Conservation (phyloP, 768 basidiomycete genomes). For the Agaricus sinodeliciosus region DNA sequence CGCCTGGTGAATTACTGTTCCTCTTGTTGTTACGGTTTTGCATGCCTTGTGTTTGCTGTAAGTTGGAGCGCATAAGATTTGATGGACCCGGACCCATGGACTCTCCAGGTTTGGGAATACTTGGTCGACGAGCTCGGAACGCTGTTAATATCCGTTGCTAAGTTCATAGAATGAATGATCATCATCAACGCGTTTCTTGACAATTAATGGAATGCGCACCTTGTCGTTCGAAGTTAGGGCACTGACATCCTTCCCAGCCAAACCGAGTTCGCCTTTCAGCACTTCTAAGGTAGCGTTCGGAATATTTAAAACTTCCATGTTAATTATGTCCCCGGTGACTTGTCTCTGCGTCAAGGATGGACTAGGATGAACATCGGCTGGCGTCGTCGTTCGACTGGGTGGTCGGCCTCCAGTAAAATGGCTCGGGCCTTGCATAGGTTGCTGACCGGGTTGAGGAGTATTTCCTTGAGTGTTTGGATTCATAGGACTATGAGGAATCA, state of each 20-base stretch:
- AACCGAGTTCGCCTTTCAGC: conserved; percentile 36
- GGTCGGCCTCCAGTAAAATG: conserved; percentile 43
- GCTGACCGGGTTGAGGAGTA: conserved; percentile 20
- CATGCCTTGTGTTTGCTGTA: conserved; percentile 18
- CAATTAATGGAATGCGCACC: conserved; percentile 28
- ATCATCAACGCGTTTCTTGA: neutral
- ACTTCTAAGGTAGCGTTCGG: conserved; percentile 24
- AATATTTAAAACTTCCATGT: conserved; percentile 36
- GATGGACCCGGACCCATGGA: conserved; percentile 40
- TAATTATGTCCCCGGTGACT: conserved; percentile 20
- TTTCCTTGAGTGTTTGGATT: conserved; percentile 21
- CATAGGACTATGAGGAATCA: conserved; percentile 44
- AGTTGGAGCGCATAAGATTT: conserved; percentile 20
- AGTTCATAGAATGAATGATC: neutral
- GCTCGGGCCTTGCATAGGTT: conserved; percentile 18
- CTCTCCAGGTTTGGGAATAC: conserved; percentile 14
- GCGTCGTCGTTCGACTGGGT: conserved; percentile 54
- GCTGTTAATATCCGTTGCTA: conserved; percentile 30
- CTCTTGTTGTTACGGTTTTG: conserved; percentile 29
- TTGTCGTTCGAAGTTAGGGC: conserved; percentile 50
- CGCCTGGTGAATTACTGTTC: conserved; percentile 56
- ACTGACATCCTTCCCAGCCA: conserved; percentile 38
- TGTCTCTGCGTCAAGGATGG: conserved; percentile 49
- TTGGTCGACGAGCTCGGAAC: conserved; percentile 7
- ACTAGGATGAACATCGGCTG: conserved; percentile 45